These are phyloP conservation scores for Datura wrightii DNA, from an alignment of 257 asterid species.

Conservation along the genomic window DNA sequence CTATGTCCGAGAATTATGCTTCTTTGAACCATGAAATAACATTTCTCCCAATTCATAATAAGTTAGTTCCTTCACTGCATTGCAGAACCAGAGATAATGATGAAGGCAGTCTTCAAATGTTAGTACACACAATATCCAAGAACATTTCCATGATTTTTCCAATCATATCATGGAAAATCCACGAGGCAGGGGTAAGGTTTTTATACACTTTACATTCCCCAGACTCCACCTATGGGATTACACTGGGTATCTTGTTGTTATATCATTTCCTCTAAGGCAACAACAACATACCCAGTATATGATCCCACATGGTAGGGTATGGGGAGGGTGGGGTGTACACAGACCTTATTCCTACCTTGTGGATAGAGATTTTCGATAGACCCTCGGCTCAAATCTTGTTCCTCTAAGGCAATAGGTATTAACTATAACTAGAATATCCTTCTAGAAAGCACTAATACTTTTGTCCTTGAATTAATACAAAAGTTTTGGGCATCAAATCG, in stretches of 20 bases:
- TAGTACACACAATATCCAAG: not conserved
- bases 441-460: not conserved
- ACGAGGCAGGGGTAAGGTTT: too few species aligned
- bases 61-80: not conserved
- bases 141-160: not conserved
- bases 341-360: too few species aligned
- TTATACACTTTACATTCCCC: too few species aligned
- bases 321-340: too few species aligned
- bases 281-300: too few species aligned
- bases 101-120: not conserved
- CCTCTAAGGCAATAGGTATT: not conserved
- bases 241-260: too few species aligned
- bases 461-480: not conserved
- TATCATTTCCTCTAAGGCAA: too few species aligned
- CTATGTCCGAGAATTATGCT: not conserved
- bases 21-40: not conserved
- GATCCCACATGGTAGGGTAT: too few species aligned
- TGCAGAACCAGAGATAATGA: not conserved
- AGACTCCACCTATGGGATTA: too few species aligned
- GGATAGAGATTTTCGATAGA: too few species aligned
- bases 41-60: not conserved
- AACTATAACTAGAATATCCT: slow-evolving; percentile 17
- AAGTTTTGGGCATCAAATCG: not conserved
- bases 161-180: not conserved
- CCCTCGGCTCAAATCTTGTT: not conserved